Conservation (phyloP, 2,329 filamentous ascomycete species). For the Neonectria ditissima region DNA sequence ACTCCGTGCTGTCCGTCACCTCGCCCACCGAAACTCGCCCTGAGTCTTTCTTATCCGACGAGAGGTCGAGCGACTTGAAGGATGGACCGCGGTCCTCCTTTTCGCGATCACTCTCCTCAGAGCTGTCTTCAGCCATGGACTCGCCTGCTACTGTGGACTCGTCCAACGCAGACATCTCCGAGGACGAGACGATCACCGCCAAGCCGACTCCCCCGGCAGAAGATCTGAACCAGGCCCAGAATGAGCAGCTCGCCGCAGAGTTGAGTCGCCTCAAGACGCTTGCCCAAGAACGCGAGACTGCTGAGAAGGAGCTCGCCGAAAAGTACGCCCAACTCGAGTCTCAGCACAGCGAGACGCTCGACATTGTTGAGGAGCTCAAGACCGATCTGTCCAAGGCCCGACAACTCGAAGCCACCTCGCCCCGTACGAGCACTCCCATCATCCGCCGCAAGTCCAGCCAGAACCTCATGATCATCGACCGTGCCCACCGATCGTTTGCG, state of each 20-base stretch:
- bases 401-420: slow-evolving; percentile 68
- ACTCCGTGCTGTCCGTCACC: slow-evolving; percentile 67
- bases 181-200: slow-evolving; percentile 58
- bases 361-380: slow-evolving; percentile 92
- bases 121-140: slow-evolving; percentile 88
- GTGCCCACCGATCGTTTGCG: slow-evolving; percentile 90
- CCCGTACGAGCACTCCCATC: slow-evolving; percentile 76
- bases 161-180: slow-evolving; percentile 66
- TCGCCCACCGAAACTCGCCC: slow-evolving; percentile 69
- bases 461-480: slow-evolving; percentile 86
- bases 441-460: slow-evolving; percentile 95
- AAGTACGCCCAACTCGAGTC: slow-evolving; percentile 87
- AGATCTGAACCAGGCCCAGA: slow-evolving; percentile 52
- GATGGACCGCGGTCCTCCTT: slow-evolving; percentile 73
- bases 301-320: slow-evolving; percentile 77
- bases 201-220: slow-evolving; percentile 56
- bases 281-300: slow-evolving; percentile 80
- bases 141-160: slow-evolving; percentile 74
- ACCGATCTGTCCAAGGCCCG: slow-evolving; percentile 85
- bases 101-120: slow-evolving; percentile 92
- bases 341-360: slow-evolving; percentile 83
- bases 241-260: slow-evolving; percentile 69
- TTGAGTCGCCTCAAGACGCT: slow-evolving; percentile 77
- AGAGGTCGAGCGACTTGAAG: slow-evolving; percentile 77
- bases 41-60: slow-evolving; percentile 86